These are phyloP conservation scores for Turritis glabra DNA, from an alignment of 345 rosid genomes.

Conservation along the genomic window DNA sequence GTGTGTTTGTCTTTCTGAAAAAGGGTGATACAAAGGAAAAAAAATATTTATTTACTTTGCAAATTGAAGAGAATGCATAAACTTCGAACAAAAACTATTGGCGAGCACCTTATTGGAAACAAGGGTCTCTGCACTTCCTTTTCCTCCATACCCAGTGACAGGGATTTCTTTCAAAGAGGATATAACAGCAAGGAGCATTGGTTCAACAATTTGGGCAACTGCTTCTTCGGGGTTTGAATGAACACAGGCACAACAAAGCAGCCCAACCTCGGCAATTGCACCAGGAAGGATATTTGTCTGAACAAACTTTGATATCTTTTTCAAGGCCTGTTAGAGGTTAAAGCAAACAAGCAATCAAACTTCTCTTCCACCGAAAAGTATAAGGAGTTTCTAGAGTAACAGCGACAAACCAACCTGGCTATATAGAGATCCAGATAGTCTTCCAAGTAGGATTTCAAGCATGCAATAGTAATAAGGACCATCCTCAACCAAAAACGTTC, in stretches of 20 bases:
- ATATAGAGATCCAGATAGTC: slow-evolving; percentile 80
- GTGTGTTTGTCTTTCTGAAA: slow-evolving; percentile 62
- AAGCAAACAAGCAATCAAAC: slow-evolving; percentile 17
- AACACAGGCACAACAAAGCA: slow-evolving; percentile 97
- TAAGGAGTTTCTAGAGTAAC: slow-evolving; percentile 10
- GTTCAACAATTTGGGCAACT: slow-evolving; percentile 78
- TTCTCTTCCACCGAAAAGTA: neutral
- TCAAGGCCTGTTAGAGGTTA: slow-evolving; percentile 69
- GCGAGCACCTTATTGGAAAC: slow-evolving; percentile 66
- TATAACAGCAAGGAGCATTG: slow-evolving; percentile 70
- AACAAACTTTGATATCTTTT: slow-evolving; percentile 93
- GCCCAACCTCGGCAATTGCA: slow-evolving; percentile 97
- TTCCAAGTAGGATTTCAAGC: slow-evolving; percentile 96
- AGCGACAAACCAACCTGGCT: slow-evolving; percentile 71
- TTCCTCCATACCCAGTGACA: slow-evolving; percentile 88
- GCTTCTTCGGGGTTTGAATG: slow-evolving; percentile 97
- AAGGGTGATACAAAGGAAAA: slow-evolving; percentile 15
- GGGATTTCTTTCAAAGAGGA: slow-evolving; percentile 91
- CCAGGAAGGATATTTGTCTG: slow-evolving; percentile 95
- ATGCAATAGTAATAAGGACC: slow-evolving; percentile 97
- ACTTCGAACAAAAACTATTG: slow-evolving; percentile 28
- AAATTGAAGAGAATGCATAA: slow-evolving; percentile 27
- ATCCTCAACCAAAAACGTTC: slow-evolving; percentile 97
- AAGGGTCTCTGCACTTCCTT: slow-evolving; percentile 49
- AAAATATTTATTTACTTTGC: neutral